These are phyloP conservation scores for Penicillium sp. DNA, from an alignment of 2,329 filamentous ascomycete species.

Conservation along the genomic window DNA sequence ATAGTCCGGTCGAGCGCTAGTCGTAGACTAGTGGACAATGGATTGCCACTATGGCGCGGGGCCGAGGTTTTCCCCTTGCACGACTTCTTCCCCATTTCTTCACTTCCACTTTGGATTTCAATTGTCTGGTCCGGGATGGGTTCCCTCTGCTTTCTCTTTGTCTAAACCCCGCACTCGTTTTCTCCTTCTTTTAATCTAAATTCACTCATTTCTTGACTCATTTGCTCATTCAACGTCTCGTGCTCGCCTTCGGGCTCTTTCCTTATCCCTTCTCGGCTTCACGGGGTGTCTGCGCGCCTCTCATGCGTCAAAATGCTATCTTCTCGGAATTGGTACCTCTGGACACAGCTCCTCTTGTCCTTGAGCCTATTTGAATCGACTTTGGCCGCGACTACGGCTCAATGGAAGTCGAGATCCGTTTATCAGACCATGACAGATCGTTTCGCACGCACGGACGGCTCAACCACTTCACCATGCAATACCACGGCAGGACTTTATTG, in stretches of 20 bases:
- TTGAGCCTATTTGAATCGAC: slow-evolving; percentile 8
- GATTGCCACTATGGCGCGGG: not conserved
- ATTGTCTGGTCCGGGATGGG: not conserved
- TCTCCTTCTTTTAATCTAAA: not conserved
- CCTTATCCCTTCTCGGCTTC: not conserved
- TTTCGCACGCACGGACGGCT: slow-evolving; percentile 44
- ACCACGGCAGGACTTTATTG: slow-evolving; percentile 43
- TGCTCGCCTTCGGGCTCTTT: not conserved
- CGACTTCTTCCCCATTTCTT: not conserved
- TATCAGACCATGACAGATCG: slow-evolving; percentile 51
- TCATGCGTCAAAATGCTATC: slow-evolving; percentile 10
- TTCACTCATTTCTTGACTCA: not conserved
- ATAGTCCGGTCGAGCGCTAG: not conserved
- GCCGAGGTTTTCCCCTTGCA: not conserved
- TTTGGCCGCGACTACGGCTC: slow-evolving; percentile 25
- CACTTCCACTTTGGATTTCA: not conserved
- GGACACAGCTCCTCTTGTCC: slow-evolving; percentile 1
- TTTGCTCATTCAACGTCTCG: not conserved
- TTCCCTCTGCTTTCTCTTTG: not conserved
- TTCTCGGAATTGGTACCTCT: not conserved
- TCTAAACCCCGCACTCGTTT: not conserved
- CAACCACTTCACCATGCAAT: slow-evolving; percentile 32
- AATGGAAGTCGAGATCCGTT: slow-evolving; percentile 45
- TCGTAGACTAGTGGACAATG: not conserved
- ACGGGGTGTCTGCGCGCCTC: not conserved